Percentiles rank a stretch among this genome's conserved stretches.
These are phyloP conservation scores for Podospora pseudocomata DNA, from an alignment of 495 filamentous ascomycete genomes.

Conservation along the genomic window DNA sequence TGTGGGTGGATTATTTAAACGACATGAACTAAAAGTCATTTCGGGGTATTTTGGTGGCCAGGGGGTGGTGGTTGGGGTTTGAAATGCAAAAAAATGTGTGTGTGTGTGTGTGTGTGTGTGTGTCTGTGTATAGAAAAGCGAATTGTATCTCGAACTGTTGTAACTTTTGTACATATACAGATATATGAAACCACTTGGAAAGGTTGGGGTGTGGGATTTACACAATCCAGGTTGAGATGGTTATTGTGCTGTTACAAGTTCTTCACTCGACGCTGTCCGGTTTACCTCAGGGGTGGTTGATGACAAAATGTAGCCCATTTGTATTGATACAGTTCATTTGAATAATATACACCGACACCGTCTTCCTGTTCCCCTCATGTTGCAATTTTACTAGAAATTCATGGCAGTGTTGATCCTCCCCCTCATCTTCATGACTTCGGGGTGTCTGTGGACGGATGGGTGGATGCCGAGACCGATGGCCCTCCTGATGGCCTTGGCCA, in stretches of 20 bases:
- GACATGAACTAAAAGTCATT: not conserved
- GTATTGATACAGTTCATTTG: not conserved
- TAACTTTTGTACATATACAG: not conserved
- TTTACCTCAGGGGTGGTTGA: no score
- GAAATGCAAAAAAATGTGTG: not conserved
- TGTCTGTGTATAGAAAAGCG: not conserved
- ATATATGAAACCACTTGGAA: not conserved
- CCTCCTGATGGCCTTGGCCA: conserved; percentile 86
- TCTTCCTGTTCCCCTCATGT: not conserved
- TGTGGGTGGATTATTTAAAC: not conserved
- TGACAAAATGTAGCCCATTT: no score
- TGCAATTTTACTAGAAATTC: conserved; percentile 9
- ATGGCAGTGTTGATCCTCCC: conserved; percentile 14
- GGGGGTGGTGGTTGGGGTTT: not conserved
- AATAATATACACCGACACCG: not conserved
- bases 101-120: not conserved
- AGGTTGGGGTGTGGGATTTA: not conserved
- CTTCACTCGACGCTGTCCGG: no score
- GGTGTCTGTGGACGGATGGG: conserved; percentile 88
- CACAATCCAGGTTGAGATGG: not conserved
- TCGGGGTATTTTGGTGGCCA: not conserved
- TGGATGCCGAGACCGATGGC: conserved; percentile 86
- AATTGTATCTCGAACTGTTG: not conserved
- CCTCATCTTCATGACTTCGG: conserved; percentile 64
- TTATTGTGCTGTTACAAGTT: not conserved